Evolutionary conservation across 768 basidiomycete species (phyloP).

Genomic region (Phaffia australis): DNA sequence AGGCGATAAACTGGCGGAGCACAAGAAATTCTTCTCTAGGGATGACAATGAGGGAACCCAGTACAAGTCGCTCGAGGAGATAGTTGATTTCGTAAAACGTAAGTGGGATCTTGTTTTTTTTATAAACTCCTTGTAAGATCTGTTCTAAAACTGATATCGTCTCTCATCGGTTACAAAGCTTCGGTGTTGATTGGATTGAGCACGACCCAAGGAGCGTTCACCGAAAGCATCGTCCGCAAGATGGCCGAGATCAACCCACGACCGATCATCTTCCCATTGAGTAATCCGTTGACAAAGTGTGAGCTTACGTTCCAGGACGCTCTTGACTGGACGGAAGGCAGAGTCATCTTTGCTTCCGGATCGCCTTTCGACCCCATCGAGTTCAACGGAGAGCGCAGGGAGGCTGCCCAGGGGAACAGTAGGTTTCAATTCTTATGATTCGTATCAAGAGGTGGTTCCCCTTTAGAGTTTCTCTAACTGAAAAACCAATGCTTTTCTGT

Average conservation of each 20-base stretch:
- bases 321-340: slow-evolving; percentile 49
- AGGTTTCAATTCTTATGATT: slow-evolving; percentile 71
- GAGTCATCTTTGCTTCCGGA: slow-evolving; percentile 63
- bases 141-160: no score
- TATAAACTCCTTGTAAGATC: no score
- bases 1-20: slow-evolving; percentile 59
- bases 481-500: neutral
- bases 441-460: slow-evolving; percentile 15
- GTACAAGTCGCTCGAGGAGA: slow-evolving; percentile 61
- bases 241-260: slow-evolving; percentile 63
- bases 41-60: slow-evolving; percentile 66
- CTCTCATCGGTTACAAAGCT: slow-evolving; percentile 44
- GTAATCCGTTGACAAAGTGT: slow-evolving; percentile 54
- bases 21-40: slow-evolving; percentile 82
- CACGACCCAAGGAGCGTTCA: slow-evolving; percentile 74
- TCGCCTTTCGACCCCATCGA: slow-evolving; percentile 65
- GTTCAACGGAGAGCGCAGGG: slow-evolving; percentile 49
- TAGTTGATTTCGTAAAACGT: slow-evolving; percentile 45
- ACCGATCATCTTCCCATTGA: slow-evolving; percentile 86
- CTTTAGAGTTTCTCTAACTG: neutral
- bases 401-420: slow-evolving; percentile 88
- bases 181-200: slow-evolving; percentile 82
- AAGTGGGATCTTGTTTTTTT: neutral
- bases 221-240: slow-evolving; percentile 53
- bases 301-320: slow-evolving; percentile 35